Conservation (phyloP, 495 filamentous ascomycete species). For the Xylaria longipes region DNA sequence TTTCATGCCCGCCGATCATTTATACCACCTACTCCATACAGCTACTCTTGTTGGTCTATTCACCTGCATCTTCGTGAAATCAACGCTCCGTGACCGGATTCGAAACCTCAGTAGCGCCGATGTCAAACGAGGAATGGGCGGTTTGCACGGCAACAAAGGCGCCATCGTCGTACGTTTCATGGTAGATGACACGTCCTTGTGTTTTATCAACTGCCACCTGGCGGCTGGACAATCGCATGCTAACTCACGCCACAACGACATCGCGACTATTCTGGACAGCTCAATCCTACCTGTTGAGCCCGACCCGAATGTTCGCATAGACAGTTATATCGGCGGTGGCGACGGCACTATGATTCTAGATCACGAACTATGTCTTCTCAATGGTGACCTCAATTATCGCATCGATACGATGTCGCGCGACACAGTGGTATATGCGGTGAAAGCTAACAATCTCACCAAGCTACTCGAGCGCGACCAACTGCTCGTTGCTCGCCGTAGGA, state of each 20-base stretch:
- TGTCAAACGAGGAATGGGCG: constrained; percentile 94
- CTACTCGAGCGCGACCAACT: constrained; percentile 95
- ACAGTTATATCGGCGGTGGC: constrained; percentile 86
- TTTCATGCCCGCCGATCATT: constrained; percentile 75
- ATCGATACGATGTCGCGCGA: constrained; percentile 97
- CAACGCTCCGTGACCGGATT: constrained; percentile 74
- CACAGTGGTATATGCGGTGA: constrained; percentile 83
- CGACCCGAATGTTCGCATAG: constrained; percentile 63
- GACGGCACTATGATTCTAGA: constrained; percentile 97
- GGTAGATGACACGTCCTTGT: constrained; percentile 89
- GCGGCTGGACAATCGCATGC: constrained; percentile 93
- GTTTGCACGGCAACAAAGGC: constrained; percentile 94
- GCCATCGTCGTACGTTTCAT: constrained; percentile 90
- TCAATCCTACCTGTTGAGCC: constrained; percentile 71
- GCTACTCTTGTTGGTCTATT: constrained; percentile 92
- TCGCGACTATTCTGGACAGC: constrained; percentile 86
- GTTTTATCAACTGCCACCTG: constrained; percentile 97
- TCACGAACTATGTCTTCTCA: constrained; percentile 93
- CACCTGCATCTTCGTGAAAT: constrained; percentile 91
- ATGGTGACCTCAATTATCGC: constrained; percentile 97
- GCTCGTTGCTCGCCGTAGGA: constrained; percentile 81
- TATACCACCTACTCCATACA: constrained; percentile 86
- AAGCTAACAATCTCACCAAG: constrained; percentile 79
- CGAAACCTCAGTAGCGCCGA: constrained; percentile 78
- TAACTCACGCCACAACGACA: constrained; percentile 88